Conservation (phyloP, 768 basidiomycete genomes). For the Boletus sp. region DNA sequence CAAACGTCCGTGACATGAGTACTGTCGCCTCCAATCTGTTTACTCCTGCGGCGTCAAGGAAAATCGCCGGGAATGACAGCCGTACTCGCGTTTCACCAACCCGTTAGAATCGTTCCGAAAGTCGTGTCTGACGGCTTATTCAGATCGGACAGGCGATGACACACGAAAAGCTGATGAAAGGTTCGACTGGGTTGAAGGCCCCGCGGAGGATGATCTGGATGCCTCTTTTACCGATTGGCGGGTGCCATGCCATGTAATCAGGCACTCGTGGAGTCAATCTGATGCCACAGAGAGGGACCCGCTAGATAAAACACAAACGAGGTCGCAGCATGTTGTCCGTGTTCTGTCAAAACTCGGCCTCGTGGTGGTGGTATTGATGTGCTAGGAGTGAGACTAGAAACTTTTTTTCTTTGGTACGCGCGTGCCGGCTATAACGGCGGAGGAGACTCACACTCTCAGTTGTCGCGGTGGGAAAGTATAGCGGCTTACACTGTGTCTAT, state of each 20-base stretch:
- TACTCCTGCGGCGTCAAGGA: not conserved
- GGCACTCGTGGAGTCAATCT: not conserved
- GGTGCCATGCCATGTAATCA: not conserved
- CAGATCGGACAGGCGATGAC: not conserved
- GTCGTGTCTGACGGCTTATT: not conserved
- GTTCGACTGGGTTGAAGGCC: not conserved
- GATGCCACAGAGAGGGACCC: not conserved
- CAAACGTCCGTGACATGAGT: not conserved
- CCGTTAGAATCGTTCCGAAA: not conserved
- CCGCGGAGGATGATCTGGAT: not conserved
- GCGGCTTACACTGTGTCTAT: not conserved
- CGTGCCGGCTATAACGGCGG: too few species aligned
- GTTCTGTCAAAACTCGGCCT: not conserved
- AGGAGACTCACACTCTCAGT: not conserved
- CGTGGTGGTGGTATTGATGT: not conserved
- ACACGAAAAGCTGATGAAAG: not conserved
- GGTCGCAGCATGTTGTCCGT: not conserved
- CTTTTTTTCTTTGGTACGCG: too few species aligned
- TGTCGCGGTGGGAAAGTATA: not conserved
- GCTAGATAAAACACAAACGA: not conserved
- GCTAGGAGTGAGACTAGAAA: not conserved
- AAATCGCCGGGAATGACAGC: conserved; percentile 3
- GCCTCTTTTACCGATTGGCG: not conserved
- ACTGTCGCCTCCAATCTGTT: not conserved
- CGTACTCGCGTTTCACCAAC: conserved; percentile 5